Percentiles rank a stretch among this genome's conserved stretches.
Conservation (phyloP, 441 rosid genomes). For the Bocquillonia castaneifolia region DNA sequence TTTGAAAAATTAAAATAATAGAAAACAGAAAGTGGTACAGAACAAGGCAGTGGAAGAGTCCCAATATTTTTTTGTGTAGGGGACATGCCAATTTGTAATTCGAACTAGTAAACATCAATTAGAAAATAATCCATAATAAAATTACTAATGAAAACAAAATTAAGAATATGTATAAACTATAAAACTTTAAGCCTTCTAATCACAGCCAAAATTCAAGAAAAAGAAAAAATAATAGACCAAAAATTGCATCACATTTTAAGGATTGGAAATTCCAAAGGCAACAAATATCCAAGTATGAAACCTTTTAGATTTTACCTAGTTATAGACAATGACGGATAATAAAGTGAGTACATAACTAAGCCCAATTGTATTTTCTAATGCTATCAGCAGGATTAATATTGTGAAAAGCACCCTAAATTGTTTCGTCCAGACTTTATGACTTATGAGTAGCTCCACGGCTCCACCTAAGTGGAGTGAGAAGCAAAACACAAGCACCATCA, state of each 20-base stretch:
- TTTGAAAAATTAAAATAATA: constrained; percentile 13
- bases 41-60: background rate
- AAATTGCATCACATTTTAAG: background rate
- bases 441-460: background rate
- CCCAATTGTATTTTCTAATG: background rate
- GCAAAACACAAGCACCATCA: constrained; percentile 5
- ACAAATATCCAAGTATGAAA: background rate
- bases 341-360: background rate
- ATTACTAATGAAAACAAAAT: background rate
- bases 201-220: background rate
- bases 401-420: background rate
- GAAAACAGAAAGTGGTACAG: background rate
- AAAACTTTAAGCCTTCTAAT: background rate
- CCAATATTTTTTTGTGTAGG: background rate
- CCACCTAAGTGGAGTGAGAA: background rate
- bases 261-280: background rate
- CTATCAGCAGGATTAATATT: background rate
- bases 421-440: background rate
- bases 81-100: background rate
- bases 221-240: background rate
- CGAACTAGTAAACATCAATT: background rate
- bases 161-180: background rate
- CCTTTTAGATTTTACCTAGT: background rate
- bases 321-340: background rate
- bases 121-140: background rate